Conservation (phyloP, 2,329 filamentous ascomycete genomes). For the Escovopsis sp. region DNA sequence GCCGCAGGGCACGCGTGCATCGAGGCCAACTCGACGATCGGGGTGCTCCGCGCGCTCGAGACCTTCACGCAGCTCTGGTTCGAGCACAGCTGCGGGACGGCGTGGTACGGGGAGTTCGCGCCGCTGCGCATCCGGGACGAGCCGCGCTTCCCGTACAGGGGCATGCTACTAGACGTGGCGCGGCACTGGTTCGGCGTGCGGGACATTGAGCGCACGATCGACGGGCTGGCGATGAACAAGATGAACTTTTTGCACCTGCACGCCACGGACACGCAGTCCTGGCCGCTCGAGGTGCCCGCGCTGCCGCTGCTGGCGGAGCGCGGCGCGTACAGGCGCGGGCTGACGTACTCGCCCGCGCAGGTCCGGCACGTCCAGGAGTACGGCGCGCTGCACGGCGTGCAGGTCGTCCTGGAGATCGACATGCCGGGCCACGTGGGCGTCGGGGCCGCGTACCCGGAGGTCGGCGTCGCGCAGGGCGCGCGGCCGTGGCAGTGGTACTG, state of each 20-base stretch:
- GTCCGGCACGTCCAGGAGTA: slow-evolving; percentile 55
- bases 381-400: slow-evolving; percentile 45
- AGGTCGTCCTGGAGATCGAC: slow-evolving; percentile 45
- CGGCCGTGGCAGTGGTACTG: slow-evolving; percentile 45
- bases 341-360: slow-evolving; percentile 53
- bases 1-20: slow-evolving; percentile 46
- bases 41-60: slow-evolving; percentile 58
- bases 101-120: slow-evolving; percentile 53
- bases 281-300: slow-evolving; percentile 67
- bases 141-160: slow-evolving; percentile 63
- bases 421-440: slow-evolving; percentile 47
- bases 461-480: slow-evolving; percentile 40
- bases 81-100: slow-evolving; percentile 42
- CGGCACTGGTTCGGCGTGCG: slow-evolving; percentile 54
- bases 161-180: slow-evolving; percentile 65
- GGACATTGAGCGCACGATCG: slow-evolving; percentile 61
- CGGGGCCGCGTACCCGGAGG: slow-evolving; percentile 34
- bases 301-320: slow-evolving; percentile 54
- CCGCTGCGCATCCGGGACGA: slow-evolving; percentile 59
- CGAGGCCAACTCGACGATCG: slow-evolving; percentile 49
- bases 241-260: slow-evolving; percentile 73
- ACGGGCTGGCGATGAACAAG: slow-evolving; percentile 65
- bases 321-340: slow-evolving; percentile 54
- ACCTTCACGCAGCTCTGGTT: slow-evolving; percentile 73
- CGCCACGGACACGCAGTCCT: slow-evolving; percentile 70